phyloP scores from a whole-genome alignment of 257 asterid species.

The Haberlea rhodopensis region DNA sequence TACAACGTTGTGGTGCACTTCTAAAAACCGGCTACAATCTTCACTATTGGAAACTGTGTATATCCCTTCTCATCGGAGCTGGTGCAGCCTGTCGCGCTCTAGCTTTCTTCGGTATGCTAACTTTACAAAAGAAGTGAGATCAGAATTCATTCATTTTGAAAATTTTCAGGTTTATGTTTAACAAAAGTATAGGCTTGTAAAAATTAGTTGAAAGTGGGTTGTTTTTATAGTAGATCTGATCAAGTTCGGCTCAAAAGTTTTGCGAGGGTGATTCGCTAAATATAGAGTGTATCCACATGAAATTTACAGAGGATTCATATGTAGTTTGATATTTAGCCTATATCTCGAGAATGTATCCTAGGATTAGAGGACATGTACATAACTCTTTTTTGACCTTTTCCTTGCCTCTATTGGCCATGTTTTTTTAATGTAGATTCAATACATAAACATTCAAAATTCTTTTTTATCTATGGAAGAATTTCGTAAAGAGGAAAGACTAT shows the following conservation, averaged over 20 bases:
- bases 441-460: no score
- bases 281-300: no score
- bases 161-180: background rate
- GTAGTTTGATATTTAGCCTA: no score
- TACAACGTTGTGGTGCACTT: conserved; percentile 58
- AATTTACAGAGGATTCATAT: no score
- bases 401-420: no score
- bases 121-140: conserved; percentile 38
- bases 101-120: conserved; percentile 52
- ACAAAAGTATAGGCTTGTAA: conserved; percentile 3
- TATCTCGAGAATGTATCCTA: no score
- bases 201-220: background rate
- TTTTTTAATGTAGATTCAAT: no score
- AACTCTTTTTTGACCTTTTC: no score
- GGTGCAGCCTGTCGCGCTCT: conserved; percentile 48
- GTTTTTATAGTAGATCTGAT: conserved; percentile 1
- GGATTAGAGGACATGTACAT: no score
- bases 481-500: no score
- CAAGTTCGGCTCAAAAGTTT: conserved; percentile 3
- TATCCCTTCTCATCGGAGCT: conserved; percentile 43
- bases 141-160: background rate
- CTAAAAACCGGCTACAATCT: conserved; percentile 38
- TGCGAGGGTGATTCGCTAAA: no score
- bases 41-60: conserved; percentile 41
- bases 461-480: no score